These are phyloP conservation scores for Candida verbasci DNA, from an alignment of 805 yeast species.

Conservation along the genomic window DNA sequence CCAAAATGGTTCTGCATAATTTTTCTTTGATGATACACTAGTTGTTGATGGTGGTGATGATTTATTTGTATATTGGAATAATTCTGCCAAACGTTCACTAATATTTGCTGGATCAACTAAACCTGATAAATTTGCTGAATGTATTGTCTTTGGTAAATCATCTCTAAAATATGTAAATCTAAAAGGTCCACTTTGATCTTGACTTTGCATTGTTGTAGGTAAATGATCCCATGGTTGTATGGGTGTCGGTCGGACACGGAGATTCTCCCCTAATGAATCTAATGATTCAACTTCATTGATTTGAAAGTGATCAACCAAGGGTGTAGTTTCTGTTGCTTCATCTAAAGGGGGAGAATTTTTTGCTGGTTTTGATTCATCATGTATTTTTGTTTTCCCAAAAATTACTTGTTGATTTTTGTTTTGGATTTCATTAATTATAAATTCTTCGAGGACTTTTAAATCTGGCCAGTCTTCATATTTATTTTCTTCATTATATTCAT, in stretches of 20 bases:
- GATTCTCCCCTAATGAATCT: slow-evolving; percentile 36
- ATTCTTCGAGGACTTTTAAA: slow-evolving; percentile 67
- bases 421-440: slow-evolving; percentile 31
- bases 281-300: slow-evolving; percentile 29
- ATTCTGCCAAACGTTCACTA: slow-evolving; percentile 14
- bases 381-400: slow-evolving; percentile 7
- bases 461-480: slow-evolving; percentile 73
- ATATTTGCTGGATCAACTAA: slow-evolving; percentile 22
- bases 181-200: slow-evolving; percentile 21
- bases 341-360: background rate
- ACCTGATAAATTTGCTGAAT: slow-evolving; percentile 84
- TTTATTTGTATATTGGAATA: slow-evolving; percentile 20
- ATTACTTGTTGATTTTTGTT: slow-evolving; percentile 6
- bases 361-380: background rate
- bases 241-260: slow-evolving; percentile 68
- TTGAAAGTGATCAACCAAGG: slow-evolving; percentile 25
- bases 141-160: slow-evolving; percentile 83
- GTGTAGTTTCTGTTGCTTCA: slow-evolving; percentile 23
- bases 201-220: slow-evolving; percentile 8
- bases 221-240: slow-evolving; percentile 67
- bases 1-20: slow-evolving; percentile 50
- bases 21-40: slow-evolving; percentile 1
- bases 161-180: slow-evolving; percentile 92
- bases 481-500: slow-evolving; percentile 45
- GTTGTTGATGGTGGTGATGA: slow-evolving; percentile 10